A percentile compares a stretch with the other conserved stretches of the same genome.
These are phyloP conservation scores for Cymodocea nodosa DNA, from an alignment of 116 monocot genomes.

Conservation along the genomic window DNA sequence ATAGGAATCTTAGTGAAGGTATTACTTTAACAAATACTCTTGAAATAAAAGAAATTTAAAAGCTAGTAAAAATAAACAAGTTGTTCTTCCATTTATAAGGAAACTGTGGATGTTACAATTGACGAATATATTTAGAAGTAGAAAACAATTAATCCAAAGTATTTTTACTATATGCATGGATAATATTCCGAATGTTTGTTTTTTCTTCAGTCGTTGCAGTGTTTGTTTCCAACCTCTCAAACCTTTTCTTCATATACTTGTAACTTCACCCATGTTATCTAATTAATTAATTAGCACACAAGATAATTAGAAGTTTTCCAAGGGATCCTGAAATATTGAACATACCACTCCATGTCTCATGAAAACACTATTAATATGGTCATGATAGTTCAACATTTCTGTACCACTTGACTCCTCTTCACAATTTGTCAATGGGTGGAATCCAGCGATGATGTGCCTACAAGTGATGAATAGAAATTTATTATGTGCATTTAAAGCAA, in stretches of 20 bases:
- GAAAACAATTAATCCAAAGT: no score
- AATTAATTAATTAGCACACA: neutral
- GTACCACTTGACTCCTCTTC: neutral
- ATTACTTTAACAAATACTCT: no score
- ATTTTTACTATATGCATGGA: no score
- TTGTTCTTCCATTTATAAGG: neutral
- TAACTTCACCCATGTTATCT: no score
- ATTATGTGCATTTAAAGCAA: neutral
- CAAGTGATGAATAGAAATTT: neutral
- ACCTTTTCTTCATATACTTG: no score
- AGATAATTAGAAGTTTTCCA: neutral
- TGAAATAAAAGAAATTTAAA: neutral
- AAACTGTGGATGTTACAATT: neutral
- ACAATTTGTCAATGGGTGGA: slow-evolving; percentile 5
- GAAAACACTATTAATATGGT: neutral
- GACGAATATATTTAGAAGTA: neutral
- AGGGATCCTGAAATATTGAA: neutral
- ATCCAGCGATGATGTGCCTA: slow-evolving; percentile 1
- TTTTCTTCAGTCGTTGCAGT: no score
- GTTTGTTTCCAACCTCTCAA: no score
- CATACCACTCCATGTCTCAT: slow-evolving; percentile 4
- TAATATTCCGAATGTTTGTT: no score
- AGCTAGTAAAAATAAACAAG: neutral
- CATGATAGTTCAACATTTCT: neutral
- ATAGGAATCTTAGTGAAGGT: no score